These are phyloP conservation scores for Cladosporium sp. DNA, from an alignment of 2,329 filamentous ascomycete species.

Conservation along the genomic window DNA sequence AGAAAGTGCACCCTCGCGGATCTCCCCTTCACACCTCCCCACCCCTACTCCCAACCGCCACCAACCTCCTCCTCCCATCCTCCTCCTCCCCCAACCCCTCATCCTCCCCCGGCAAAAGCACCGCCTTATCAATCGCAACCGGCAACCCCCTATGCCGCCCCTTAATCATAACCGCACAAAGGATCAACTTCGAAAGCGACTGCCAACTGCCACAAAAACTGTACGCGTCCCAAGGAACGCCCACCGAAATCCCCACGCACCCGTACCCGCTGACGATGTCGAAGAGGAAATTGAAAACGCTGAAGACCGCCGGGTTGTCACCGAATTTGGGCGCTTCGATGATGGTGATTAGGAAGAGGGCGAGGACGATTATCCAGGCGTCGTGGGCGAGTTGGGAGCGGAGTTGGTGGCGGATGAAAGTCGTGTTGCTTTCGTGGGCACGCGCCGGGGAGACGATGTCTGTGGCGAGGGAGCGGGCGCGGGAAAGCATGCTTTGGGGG, in stretches of 20 bases:
- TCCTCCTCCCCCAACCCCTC: slow-evolving; percentile 32
- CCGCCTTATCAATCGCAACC: slow-evolving; percentile 48
- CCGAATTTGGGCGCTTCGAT: slow-evolving; percentile 37
- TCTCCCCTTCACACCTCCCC: no score
- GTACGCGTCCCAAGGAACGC: slow-evolving; percentile 41
- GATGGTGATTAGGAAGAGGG: slow-evolving; percentile 43
- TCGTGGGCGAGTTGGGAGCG: slow-evolving; percentile 45
- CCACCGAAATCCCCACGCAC: slow-evolving; percentile 44
- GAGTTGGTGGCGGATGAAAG: slow-evolving; percentile 40
- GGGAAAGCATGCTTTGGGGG: not conserved
- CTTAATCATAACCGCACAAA: slow-evolving; percentile 53
- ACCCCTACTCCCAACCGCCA: slow-evolving; percentile 17
- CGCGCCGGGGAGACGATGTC: slow-evolving; percentile 2
- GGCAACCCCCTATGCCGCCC: slow-evolving; percentile 53
- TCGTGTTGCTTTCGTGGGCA: slow-evolving; percentile 25
- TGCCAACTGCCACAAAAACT: slow-evolving; percentile 47
- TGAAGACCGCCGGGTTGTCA: slow-evolving; percentile 33
- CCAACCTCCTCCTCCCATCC: slow-evolving; percentile 26
- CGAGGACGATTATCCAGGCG: slow-evolving; percentile 42
- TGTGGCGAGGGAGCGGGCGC: slow-evolving; percentile 14
- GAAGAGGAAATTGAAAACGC: slow-evolving; percentile 44
- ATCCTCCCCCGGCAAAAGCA: slow-evolving; percentile 34
- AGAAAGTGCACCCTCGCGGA: no score
- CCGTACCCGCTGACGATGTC: slow-evolving; percentile 40
- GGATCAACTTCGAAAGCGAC: slow-evolving; percentile 48